A percentile compares a stretch with the other conserved stretches of the same genome.
Conservation (phyloP, 2,329 filamentous ascomycete genomes). For the Aspergillus pseudonomiae region DNA sequence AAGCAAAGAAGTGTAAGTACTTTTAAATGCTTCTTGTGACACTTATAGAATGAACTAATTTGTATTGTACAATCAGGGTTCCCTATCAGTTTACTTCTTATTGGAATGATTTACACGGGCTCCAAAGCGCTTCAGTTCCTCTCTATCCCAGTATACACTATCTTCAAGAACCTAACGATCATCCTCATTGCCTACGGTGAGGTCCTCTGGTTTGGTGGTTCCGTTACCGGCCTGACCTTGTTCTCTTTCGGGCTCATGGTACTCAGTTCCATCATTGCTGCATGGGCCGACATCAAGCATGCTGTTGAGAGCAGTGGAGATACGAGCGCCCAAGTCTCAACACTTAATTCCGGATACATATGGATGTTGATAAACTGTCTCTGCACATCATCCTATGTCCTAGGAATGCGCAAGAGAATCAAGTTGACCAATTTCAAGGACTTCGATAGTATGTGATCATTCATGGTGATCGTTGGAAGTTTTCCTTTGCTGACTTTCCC, state of each 20-base stretch:
- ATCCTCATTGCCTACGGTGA: constrained; percentile 98
- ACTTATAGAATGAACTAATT: constrained; percentile 8
- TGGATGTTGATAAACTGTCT: constrained; percentile 99
- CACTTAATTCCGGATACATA: constrained; percentile 89
- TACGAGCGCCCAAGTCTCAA: constrained; percentile 76
- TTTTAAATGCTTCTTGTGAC: constrained; percentile 5
- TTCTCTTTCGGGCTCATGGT: constrained; percentile 98
- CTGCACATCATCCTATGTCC: constrained; percentile 85
- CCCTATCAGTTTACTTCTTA: constrained; percentile 89
- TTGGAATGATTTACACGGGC: constrained; percentile 98
- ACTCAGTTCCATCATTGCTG: constrained; percentile 87
- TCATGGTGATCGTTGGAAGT: not conserved
- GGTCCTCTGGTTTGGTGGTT: constrained; percentile 96
- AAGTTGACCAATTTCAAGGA: constrained; percentile 99
- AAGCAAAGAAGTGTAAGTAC: constrained; percentile 85
- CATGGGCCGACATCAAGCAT: constrained; percentile 95
- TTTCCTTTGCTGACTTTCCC: constrained; percentile 21
- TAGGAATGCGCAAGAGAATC: constrained; percentile 97
- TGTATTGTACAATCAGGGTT: constrained; percentile 67
- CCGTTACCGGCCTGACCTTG: constrained; percentile 81
- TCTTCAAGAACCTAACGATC: constrained; percentile 99
- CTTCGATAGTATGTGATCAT: constrained; percentile 81
- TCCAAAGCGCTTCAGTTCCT: constrained; percentile 95
- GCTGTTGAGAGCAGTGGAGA: constrained; percentile 70
- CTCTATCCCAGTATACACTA: constrained; percentile 97